These are phyloP conservation scores for Rosa lucieae DNA, from an alignment of 306 rosid genomes.

Conservation along the genomic window DNA sequence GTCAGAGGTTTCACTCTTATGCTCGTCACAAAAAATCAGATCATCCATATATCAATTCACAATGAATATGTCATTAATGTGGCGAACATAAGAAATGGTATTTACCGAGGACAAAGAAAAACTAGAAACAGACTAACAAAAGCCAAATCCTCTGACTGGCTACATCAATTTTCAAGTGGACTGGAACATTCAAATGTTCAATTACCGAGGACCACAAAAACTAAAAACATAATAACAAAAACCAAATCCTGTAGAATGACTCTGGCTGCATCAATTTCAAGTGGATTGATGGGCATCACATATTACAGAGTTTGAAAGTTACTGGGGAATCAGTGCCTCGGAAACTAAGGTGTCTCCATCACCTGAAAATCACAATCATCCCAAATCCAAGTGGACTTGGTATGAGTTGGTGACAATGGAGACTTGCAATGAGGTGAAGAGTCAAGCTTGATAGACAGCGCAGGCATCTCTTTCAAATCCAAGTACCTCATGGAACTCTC, in stretches of 20 bases:
- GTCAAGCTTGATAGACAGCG: conserved; percentile 7
- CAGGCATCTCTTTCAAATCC: conserved; percentile 18
- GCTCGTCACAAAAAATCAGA: too few species aligned
- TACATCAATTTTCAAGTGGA: too few species aligned
- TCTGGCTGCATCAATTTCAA: neutral
- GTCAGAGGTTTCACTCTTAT: too few species aligned
- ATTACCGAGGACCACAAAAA: too few species aligned
- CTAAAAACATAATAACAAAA: neutral
- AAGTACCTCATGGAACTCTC: neutral
- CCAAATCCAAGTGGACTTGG: conserved; percentile 3
- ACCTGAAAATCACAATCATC: conserved; percentile 5
- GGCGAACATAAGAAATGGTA: too few species aligned
- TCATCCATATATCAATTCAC: too few species aligned
- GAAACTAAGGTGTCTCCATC: neutral
- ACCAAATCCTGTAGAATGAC: neutral
- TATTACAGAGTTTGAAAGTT: too few species aligned
- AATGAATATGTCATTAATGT: too few species aligned
- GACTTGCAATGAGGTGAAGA: conserved; percentile 3
- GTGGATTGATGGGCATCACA: neutral
- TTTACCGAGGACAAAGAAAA: neutral
- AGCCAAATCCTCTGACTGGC: too few species aligned
- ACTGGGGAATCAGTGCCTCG: neutral
- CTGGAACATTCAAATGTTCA: too few species aligned
- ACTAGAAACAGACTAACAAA: neutral
- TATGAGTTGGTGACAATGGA: neutral